These are phyloP conservation scores for Monosporascus sp. DNA, from an alignment of 2,329 filamentous ascomycete genomes.

Conservation along the genomic window DNA sequence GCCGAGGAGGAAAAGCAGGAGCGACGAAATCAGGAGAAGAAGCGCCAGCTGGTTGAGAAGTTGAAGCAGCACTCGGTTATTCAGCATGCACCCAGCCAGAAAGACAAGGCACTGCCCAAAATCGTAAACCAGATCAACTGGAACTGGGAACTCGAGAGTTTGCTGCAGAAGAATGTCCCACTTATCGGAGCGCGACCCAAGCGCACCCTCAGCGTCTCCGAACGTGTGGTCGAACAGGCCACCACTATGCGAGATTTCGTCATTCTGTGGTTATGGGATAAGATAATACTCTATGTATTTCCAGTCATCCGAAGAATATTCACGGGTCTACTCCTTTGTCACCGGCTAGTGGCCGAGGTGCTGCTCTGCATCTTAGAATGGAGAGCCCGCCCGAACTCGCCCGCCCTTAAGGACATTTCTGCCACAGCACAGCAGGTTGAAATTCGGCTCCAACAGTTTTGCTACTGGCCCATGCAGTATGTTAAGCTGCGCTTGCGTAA, in stretches of 20 bases:
- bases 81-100: conserved; percentile 68
- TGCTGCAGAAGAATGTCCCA: conserved; percentile 86
- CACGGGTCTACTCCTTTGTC: conserved; percentile 70
- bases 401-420: conserved; percentile 90
- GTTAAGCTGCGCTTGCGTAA: conserved; percentile 84
- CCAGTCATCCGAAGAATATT: conserved; percentile 70
- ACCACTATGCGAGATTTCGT: conserved; percentile 77
- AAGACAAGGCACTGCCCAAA: conserved; percentile 72
- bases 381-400: conserved; percentile 68
- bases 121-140: conserved; percentile 96
- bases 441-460: conserved; percentile 94
- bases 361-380: conserved; percentile 79
- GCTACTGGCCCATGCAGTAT: conserved; percentile 98
- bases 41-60: conserved; percentile 71
- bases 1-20: conserved; percentile 66
- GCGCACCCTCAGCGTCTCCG: conserved; percentile 84
- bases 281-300: conserved; percentile 70
- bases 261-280: conserved; percentile 60
- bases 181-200: conserved; percentile 76
- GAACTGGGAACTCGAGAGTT: conserved; percentile 78
- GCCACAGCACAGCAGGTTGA: conserved; percentile 97
- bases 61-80: conserved; percentile 82
- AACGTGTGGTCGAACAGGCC: conserved; percentile 89
- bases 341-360: conserved; percentile 75
- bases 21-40: conserved; percentile 50